These are phyloP conservation scores for Curvularia verruculosa DNA, from an alignment of 2,329 filamentous ascomycete species.

Conservation along the genomic window DNA sequence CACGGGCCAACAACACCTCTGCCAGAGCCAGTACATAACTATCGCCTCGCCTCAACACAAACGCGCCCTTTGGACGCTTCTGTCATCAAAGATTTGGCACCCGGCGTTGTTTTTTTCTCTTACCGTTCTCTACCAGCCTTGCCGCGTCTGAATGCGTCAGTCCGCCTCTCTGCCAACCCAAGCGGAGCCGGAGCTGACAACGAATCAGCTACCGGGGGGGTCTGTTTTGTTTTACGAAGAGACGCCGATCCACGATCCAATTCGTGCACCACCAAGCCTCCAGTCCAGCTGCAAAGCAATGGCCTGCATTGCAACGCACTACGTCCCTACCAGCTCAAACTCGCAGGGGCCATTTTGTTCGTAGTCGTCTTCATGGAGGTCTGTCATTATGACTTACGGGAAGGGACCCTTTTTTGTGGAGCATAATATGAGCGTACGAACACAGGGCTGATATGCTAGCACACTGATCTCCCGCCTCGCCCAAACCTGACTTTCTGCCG, in stretches of 20 bases:
- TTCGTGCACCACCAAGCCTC: conserved; percentile 29
- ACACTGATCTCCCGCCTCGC: conserved; percentile 23
- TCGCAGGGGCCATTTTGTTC: conserved; percentile 13
- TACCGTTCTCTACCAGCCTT: conserved; percentile 33
- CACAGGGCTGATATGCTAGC: conserved; percentile 30
- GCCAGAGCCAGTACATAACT: not conserved
- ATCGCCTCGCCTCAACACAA: conserved; percentile 16
- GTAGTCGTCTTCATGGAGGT: conserved; percentile 20
- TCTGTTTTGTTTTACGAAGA: conserved; percentile 37
- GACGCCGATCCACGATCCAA: conserved; percentile 37
- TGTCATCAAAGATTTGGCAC: conserved; percentile 24
- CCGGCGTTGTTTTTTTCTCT: conserved; percentile 12
- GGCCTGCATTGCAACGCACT: conserved; percentile 20
- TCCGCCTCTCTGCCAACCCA: conserved; percentile 33
- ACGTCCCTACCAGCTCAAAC: conserved; percentile 15
- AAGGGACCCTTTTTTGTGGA: conserved; percentile 12
- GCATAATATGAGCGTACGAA: conserved; percentile 21
- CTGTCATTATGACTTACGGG: conserved; percentile 14
- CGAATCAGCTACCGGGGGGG: conserved; percentile 37
- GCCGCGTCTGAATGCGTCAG: conserved; percentile 35
- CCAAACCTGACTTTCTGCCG: conserved; percentile 26
- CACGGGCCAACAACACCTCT: not conserved
- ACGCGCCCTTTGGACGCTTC: conserved; percentile 14
- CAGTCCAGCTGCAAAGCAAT: conserved; percentile 22
- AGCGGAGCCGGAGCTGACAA: conserved; percentile 31